phyloP scores from a whole-genome alignment of 2,329 filamentous ascomycete species.

The Mariannaea elegans region DNA sequence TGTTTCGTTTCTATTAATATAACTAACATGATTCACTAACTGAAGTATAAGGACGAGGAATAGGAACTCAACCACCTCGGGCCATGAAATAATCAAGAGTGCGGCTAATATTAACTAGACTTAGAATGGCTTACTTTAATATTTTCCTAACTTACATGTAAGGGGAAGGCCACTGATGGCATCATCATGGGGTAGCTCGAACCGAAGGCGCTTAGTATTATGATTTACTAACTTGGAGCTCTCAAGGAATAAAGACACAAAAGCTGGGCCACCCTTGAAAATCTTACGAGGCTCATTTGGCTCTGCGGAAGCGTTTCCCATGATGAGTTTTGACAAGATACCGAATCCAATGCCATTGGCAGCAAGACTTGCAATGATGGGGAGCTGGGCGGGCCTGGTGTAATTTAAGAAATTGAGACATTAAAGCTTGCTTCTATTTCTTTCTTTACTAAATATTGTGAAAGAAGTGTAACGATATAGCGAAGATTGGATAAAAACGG shows the following conservation, averaged over 20 bases:
- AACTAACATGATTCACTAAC: conserved; percentile 60
- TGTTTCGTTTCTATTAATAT: too few species aligned
- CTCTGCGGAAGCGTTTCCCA: conserved; percentile 35
- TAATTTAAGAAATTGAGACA: too few species aligned
- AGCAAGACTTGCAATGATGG: conserved; percentile 34
- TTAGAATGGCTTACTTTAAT: neutral
- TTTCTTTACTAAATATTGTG: too few species aligned
- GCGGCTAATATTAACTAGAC: conserved; percentile 51
- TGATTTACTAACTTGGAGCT: conserved; percentile 64
- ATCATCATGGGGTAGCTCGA: conserved; percentile 59
- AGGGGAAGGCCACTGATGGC: conserved; percentile 59
- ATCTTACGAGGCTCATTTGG: conserved; percentile 28
- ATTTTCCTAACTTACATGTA: conserved; percentile 51
- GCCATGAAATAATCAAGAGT: conserved; percentile 68
- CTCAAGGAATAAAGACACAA: conserved; percentile 59
- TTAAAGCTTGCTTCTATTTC: too few species aligned
- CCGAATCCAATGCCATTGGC: conserved; percentile 28
- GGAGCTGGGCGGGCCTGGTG: conserved; percentile 31
- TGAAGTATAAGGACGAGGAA: conserved; percentile 73
- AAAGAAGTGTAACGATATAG: too few species aligned
- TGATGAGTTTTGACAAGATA: conserved; percentile 31
- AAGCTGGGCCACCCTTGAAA: conserved; percentile 50
- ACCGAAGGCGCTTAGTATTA: conserved; percentile 67
- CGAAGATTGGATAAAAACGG: too few species aligned
- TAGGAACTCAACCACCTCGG: conserved; percentile 66